Evolutionary conservation across 192 early-diverging fungal species (phyloP), one percentile per base, ranked within the genome.

Genomic region (Podila epigama): DNA sequence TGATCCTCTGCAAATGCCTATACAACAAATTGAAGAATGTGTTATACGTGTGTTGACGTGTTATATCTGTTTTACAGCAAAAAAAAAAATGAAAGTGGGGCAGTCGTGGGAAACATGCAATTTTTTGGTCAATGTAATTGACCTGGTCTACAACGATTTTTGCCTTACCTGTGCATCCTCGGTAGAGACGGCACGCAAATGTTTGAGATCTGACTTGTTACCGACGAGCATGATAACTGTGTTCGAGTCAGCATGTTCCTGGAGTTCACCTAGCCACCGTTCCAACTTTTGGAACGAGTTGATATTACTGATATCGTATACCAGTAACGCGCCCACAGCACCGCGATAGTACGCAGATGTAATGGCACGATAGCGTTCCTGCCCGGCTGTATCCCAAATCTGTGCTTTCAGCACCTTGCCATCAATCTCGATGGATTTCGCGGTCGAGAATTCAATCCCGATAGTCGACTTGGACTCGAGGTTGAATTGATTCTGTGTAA

Each of bases 221-320:
- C 96, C 96, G 31, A 96, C 92, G 18, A 97, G 82, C 39, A 92
- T 92, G 84, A 97, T 95, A 50, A 96, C 94, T 72, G 95, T 94
- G 80, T 92, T 94, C 44, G 93, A 87, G 75, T 92, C 94, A 16
- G 94, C 94, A 84, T 96, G 94, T 34, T 94, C 91, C 69, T 95
- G 92, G 25, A 97, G 86, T 81, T 97, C 95, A 73, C 92, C 92
- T 7, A 96, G 87, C 96, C 96, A 97, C 48, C 92, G 87, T 62
- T 93, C 93, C 41, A 94, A 93, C 58, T 90, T 93, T 70, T 96
- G 89, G 64, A 96, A 86, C 18, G 95, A 93, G 11, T 90, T 80
- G 81, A 70, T 57, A 27, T 79, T 87, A 55, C 71, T 73, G 42
- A 79, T 82, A 44, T 81, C 95, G 69, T 96, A 97, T 7, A 93